phyloP scores from a whole-genome alignment of 768 basidiomycete species.

The Lactarius sp. region DNA sequence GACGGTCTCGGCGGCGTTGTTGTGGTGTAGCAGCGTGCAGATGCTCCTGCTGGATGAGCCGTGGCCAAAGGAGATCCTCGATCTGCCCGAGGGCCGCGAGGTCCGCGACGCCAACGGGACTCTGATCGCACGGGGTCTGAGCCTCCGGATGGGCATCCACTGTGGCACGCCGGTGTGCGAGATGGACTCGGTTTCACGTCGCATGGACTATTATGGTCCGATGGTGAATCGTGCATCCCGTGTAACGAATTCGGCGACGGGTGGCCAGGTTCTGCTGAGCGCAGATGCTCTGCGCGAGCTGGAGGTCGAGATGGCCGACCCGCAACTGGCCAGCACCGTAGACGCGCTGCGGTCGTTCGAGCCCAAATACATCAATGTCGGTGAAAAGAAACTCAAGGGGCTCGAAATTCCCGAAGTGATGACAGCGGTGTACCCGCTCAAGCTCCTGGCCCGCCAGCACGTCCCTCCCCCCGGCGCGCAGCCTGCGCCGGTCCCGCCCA shows the following conservation, averaged over 20 bases:
- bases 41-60: slow-evolving; percentile 69
- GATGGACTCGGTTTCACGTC: slow-evolving; percentile 67
- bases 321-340: slow-evolving; percentile 42
- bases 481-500: not conserved
- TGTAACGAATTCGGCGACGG: slow-evolving; percentile 75
- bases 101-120: slow-evolving; percentile 60
- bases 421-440: slow-evolving; percentile 76
- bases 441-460: slow-evolving; percentile 62
- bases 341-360: slow-evolving; percentile 73
- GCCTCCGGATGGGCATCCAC: slow-evolving; percentile 97
- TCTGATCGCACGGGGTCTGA: slow-evolving; percentile 79
- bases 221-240: slow-evolving; percentile 93
- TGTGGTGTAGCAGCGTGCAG: slow-evolving; percentile 90
- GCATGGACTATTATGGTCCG: slow-evolving; percentile 98
- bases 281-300: slow-evolving; percentile 84
- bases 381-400: slow-evolving; percentile 92
- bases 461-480: slow-evolving; percentile 15
- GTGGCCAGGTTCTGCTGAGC: slow-evolving; percentile 93
- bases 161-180: slow-evolving; percentile 88
- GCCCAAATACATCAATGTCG: slow-evolving; percentile 65
- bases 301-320: slow-evolving; percentile 41
- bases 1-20: slow-evolving; percentile 74
- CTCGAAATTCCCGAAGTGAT: slow-evolving; percentile 86
- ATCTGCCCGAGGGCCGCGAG: slow-evolving; percentile 86
- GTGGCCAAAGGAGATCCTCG: slow-evolving; percentile 93